These are phyloP conservation scores for Bolboschoenoplectus hybrid DNA, from an alignment of 202 grass and related monocot genomes.

Conservation along the genomic window DNA sequence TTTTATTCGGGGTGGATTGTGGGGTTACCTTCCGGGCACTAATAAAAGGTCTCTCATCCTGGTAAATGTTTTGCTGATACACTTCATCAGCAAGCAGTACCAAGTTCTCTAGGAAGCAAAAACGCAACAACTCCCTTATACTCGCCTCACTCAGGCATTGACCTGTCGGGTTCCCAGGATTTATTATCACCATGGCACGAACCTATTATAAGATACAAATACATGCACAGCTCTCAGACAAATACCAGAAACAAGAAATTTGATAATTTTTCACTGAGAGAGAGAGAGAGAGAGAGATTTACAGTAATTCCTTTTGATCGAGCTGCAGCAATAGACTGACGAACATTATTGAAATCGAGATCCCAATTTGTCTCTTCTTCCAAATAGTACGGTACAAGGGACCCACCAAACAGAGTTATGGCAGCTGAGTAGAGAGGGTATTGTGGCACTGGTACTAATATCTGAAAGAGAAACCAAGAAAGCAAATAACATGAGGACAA, in stretches of 20 bases:
- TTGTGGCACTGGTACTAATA: constrained; percentile 97
- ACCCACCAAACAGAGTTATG: constrained; percentile 81
- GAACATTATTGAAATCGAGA: constrained; percentile 64
- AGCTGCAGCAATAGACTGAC: constrained; percentile 60
- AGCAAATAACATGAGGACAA: constrained; percentile 22
- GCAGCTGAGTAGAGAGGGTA: constrained; percentile 98
- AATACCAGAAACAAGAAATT: constrained; percentile 3
- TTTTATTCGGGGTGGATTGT: not conserved
- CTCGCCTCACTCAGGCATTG: constrained; percentile 91
- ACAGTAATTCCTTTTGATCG: constrained; percentile 89
- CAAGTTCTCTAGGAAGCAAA: constrained; percentile 86
- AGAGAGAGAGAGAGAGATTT: constrained; percentile 36
- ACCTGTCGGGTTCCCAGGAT: constrained; percentile 96
- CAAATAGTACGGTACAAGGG: constrained; percentile 95
- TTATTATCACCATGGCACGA: constrained; percentile 99
- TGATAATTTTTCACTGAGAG: not conserved
- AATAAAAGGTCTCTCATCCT: constrained; percentile 94
- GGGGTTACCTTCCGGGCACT: constrained; percentile 79
- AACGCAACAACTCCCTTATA: constrained; percentile 79
- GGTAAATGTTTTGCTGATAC: constrained; percentile 98
- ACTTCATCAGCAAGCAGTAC: constrained; percentile 97
- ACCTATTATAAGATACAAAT: constrained; percentile 52
- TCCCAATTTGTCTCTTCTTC: constrained; percentile 97
- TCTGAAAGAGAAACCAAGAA: constrained; percentile 51
- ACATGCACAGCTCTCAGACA: not conserved